Conservation (phyloP, 495 filamentous ascomycete genomes). For the Neurospora africana region DNA sequence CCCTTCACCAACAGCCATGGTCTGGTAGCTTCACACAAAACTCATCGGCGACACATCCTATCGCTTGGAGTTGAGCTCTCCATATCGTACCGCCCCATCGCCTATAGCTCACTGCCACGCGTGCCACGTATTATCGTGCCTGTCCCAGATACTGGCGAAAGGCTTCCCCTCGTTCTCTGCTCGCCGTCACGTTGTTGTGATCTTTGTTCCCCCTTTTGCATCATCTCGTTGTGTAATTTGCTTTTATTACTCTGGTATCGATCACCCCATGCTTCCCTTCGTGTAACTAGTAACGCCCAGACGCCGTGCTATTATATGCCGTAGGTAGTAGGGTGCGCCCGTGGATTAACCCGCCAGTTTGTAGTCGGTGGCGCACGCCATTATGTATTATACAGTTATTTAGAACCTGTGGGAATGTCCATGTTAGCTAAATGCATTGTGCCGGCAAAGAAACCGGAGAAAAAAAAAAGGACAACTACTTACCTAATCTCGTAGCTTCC, state of each 20-base stretch:
- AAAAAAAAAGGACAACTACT: conserved; percentile 5
- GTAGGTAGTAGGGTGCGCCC: not conserved
- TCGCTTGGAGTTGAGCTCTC: not conserved
- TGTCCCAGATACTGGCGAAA: not conserved
- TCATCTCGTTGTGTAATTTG: not conserved
- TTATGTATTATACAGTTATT: conserved; percentile 1
- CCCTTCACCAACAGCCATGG: not conserved
- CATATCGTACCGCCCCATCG: not conserved
- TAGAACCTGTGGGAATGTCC: conserved; percentile 7
- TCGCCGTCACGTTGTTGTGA: not conserved
- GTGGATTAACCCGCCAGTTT: not conserved
- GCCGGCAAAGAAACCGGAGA: not conserved
- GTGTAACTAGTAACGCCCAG: conserved; percentile 5
- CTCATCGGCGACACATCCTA: not conserved
- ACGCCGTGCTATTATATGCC: conserved; percentile 10
- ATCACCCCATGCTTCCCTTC: not conserved
- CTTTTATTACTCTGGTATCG: not conserved
- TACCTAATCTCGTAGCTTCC: conserved; percentile 72
- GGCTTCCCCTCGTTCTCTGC: not conserved
- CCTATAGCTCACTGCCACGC: not conserved
- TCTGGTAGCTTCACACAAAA: not conserved
- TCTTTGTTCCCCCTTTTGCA: not conserved
- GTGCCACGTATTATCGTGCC: not conserved
- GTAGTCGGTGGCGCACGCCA: not conserved
- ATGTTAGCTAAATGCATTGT: not conserved